Evolutionary conservation across 2,329 filamentous ascomycete species (phyloP).

Genomic region (Microdochium bolleyi): DNA sequence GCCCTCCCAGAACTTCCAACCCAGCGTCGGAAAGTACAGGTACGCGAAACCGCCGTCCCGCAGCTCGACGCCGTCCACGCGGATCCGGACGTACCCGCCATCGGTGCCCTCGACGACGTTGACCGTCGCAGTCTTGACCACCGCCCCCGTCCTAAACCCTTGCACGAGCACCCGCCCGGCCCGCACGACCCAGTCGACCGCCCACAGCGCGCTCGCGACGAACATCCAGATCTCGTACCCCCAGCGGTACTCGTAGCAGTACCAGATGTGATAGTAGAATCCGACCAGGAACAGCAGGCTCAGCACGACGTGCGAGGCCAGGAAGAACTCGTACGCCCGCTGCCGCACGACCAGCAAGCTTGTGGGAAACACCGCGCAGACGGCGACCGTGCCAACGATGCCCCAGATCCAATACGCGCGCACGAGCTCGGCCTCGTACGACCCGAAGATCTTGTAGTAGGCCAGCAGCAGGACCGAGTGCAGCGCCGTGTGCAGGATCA

Average conservation of each 20-base stretch:
- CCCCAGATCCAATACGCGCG: constrained; percentile 25
- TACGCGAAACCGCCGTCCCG: constrained; percentile 14
- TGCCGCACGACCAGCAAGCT: constrained; percentile 18
- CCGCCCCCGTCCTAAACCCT: constrained; percentile 1
- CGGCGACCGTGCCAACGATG: constrained; percentile 18
- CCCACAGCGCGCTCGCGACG: constrained; percentile 22
- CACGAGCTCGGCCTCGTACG: constrained; percentile 14
- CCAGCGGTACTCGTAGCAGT: constrained; percentile 23
- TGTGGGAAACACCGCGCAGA: constrained; percentile 13
- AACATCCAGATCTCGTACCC: constrained; percentile 28
- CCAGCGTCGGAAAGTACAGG: constrained; percentile 23
- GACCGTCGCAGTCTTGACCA: constrained; percentile 12
- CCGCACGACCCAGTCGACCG: constrained; percentile 17
- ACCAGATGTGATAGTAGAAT: constrained; percentile 27
- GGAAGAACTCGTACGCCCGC: constrained; percentile 24
- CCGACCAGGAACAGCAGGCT: constrained; percentile 22
- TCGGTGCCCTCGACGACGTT: constrained; percentile 16
- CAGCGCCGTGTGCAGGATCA: constrained; percentile 14
- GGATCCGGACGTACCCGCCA: constrained; percentile 21
- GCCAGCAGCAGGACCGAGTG: constrained; percentile 23
- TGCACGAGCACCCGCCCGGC: constrained; percentile 11
- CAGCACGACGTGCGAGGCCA: constrained; percentile 21
- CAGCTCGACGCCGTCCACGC: not conserved
- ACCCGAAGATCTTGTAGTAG: constrained; percentile 14
- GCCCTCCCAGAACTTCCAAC: constrained; percentile 26